Evolutionary conservation across 441 rosid genomes (phyloP).

Genomic region (Corymbia citriodora): DNA sequence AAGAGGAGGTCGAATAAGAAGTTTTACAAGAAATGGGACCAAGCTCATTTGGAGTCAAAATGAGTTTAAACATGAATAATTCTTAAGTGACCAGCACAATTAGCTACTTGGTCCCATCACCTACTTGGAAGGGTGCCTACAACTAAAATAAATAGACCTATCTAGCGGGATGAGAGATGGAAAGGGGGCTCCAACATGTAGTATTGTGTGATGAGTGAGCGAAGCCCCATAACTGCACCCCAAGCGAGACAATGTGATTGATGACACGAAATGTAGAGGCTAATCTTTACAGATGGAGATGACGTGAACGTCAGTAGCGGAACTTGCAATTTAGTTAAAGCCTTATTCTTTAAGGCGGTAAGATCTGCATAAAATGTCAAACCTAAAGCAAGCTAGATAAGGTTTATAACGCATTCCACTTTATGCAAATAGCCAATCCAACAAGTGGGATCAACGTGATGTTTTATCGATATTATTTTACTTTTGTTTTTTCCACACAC

Average conservation of each 20-base stretch:
- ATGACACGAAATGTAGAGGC: background rate
- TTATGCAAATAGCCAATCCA: background rate
- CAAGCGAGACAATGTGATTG: too few relatives aligned
- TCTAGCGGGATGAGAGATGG: background rate
- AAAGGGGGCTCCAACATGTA: background rate
- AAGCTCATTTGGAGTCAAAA: too few relatives aligned
- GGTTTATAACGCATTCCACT: background rate
- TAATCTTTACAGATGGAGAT: background rate
- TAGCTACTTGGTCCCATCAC: background rate
- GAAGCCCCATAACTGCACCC: slow-evolving; percentile 79
- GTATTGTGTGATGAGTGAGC: slow-evolving; percentile 41
- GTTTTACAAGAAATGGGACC: too few relatives aligned
- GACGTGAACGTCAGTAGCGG: background rate
- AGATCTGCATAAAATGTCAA: background rate
- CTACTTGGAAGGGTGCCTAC: background rate
- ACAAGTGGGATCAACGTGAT: background rate
- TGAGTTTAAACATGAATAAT: too few relatives aligned
- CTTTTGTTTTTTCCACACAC: too few relatives aligned
- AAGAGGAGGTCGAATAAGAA: too few relatives aligned
- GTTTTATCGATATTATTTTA: too few relatives aligned
- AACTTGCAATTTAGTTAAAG: background rate
- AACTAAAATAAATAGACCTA: too few relatives aligned
- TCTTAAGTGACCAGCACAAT: background rate
- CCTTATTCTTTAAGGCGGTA: background rate
- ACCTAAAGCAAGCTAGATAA: background rate